Evolutionary conservation across 371 early-diverging fungal genomes (phyloP).

Genomic region (Funneliformis caledonium): DNA sequence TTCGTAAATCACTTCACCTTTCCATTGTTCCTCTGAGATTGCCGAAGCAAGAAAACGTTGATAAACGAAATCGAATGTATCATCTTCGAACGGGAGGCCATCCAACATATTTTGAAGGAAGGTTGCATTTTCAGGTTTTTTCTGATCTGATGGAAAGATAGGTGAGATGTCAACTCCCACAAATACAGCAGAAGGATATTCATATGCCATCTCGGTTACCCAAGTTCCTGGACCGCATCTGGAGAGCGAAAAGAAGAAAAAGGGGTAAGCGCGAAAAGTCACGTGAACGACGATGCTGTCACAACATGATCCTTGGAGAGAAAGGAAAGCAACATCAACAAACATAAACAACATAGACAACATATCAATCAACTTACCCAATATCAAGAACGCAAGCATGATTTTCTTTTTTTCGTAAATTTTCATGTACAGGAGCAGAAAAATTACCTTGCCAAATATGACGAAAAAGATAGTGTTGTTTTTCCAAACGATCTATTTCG

Average conservation of each 20-base stretch:
- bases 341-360: too few relatives aligned
- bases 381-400: constrained; percentile 12
- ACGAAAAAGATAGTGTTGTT: constrained; percentile 17
- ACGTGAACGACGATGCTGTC: not conserved
- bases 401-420: not conserved
- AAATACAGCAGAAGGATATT: constrained; percentile 1
- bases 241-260: not conserved
- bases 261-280: not conserved
- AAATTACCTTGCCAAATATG: constrained; percentile 28
- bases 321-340: not conserved
- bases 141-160: not conserved
- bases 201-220: constrained; percentile 12
- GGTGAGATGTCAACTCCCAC: constrained; percentile 24
- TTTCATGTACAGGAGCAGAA: not conserved
- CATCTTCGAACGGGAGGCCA: constrained; percentile 18
- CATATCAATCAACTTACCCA: not conserved
- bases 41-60: constrained; percentile 59
- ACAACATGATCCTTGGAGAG: not conserved
- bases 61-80: constrained; percentile 63
- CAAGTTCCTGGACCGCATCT: constrained; percentile 29
- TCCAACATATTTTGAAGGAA: constrained; percentile 30
- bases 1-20: constrained; percentile 46
- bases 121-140: constrained; percentile 11
- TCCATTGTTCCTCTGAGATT: constrained; percentile 54
- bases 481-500: constrained; percentile 23